A percentile compares a stretch with the other conserved stretches of the same genome.
phyloP scores from a whole-genome alignment of 805 yeast species.

The Sugiyamaella boreocaroliniensis region DNA sequence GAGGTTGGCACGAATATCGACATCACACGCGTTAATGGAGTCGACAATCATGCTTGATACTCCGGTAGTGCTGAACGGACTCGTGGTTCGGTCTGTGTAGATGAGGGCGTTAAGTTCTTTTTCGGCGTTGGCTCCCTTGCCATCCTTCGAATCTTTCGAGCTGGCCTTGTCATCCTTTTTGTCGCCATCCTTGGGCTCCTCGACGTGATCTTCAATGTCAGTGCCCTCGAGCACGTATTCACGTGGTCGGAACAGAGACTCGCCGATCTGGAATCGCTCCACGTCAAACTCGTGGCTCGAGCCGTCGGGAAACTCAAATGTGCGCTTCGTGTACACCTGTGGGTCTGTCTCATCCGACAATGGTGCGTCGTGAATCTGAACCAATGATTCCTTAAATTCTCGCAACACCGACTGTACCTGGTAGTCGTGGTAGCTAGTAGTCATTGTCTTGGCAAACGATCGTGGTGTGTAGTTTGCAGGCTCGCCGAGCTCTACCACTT shows the following conservation, averaged over 20 bases:
- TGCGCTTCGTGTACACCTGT: constrained; percentile 43
- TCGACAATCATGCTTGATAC: constrained; percentile 55
- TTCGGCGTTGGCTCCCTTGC: constrained; percentile 17
- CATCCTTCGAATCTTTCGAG: neutral
- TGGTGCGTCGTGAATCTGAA: constrained; percentile 36
- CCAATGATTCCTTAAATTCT: constrained; percentile 42
- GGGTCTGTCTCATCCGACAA: constrained; percentile 31
- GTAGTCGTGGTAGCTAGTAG: constrained; percentile 48
- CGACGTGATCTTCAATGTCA: constrained; percentile 25
- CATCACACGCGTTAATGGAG: constrained; percentile 48
- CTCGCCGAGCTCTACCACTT: constrained; percentile 27
- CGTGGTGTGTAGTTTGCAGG: constrained; percentile 30
- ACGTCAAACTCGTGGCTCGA: constrained; percentile 52
- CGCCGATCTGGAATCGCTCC: constrained; percentile 60
- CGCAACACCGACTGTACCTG: constrained; percentile 43
- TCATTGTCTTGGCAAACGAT: constrained; percentile 30
- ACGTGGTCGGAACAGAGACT: constrained; percentile 62
- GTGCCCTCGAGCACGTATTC: constrained; percentile 11
- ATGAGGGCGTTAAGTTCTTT: constrained; percentile 4
- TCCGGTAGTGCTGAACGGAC: constrained; percentile 27
- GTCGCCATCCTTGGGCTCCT: constrained; percentile 7
- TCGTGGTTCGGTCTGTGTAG: constrained; percentile 13
- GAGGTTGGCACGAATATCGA: constrained; percentile 81
- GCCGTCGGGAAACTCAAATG: constrained; percentile 56
- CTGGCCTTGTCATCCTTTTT: constrained; percentile 5